Base-by-base conservation (phyloP, 148 eudicot genomes). In the Chenopodium album region DNA sequence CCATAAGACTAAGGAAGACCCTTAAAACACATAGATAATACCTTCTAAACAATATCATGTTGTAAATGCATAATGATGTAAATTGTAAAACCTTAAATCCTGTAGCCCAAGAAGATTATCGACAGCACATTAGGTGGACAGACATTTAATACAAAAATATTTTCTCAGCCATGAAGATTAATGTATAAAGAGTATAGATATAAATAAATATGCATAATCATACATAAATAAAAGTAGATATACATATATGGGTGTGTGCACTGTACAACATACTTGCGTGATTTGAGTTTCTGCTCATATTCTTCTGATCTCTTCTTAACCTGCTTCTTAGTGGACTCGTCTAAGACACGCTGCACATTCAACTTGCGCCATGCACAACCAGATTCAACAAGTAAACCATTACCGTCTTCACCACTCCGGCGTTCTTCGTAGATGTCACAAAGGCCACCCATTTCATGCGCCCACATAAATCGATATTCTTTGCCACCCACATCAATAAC, bases 371-470 rank as follows among this genome's bases (percentile, higher is more conserved):
- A 94, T 50, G 92, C 92, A 82, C 89, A 86, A 80, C 99, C 99
- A 71, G 98, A 92, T 87, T 94, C 99, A 75, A 96, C 92, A 82
- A 96, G 97, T 85, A 94, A 86, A 75, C 97, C 95, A 85, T 90
- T 89, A 81, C 97, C 95, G 89, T 88, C 94, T 82, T 92, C 99
- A 73, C 94, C 93, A 85, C 91, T 82, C 86, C 78, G 90, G 46
- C 94, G 94, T 84, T 96, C 98, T 85, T 96, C 98, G 66, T 96
- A 96, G 63, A 92, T 90, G 82, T 96, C 98, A 84, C 99, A 96
- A 17, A 91, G 87, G 76, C 88, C 89, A 69, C 91, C 91, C 74
- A 81, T 80, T 84, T 96, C 99, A 64, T 84, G 89, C 1, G 98
- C 89, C 98, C 98, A 94, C 50, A 95, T 91, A 82, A 96, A 96